Percentiles rank a stretch among this genome's conserved stretches.
phyloP scores from a whole-genome alignment of 352 stramenopile species.

The Pythium dissimile region DNA sequence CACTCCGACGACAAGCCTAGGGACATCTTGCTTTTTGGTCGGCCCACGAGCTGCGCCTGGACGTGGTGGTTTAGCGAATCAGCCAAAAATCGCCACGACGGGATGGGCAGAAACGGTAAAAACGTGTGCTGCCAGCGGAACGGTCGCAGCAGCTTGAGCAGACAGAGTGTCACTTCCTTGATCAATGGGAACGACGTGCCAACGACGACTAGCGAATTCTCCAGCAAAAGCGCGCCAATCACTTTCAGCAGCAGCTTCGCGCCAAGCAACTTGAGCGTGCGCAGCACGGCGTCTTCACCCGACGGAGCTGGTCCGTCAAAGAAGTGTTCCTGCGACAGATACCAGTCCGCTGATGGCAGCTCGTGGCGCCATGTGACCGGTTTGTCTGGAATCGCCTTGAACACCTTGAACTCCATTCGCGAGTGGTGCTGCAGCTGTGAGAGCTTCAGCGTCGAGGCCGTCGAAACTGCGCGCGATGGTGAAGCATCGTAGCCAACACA shows the following conservation, averaged over 20 bases:
- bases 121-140: constrained; percentile 83
- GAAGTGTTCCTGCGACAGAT: constrained; percentile 56
- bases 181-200: constrained; percentile 70
- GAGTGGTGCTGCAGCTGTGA: constrained; percentile 12
- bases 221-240: constrained; percentile 60
- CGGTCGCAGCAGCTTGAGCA: constrained; percentile 71
- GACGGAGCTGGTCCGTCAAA: constrained; percentile 33
- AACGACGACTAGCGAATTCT: constrained; percentile 73
- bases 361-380: constrained; percentile 57
- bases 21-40: constrained; percentile 53
- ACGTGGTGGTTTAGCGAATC: constrained; percentile 59
- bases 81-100: constrained; percentile 68
- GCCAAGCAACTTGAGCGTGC: constrained; percentile 58
- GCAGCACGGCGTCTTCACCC: constrained; percentile 38
- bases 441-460: not conserved
- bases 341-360: constrained; percentile 74
- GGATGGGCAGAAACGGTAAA: constrained; percentile 66
- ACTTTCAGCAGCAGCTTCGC: constrained; percentile 72
- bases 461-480: constrained; percentile 3
- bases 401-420: constrained; percentile 31
- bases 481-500: constrained; percentile 53
- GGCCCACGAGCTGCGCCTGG: constrained; percentile 43
- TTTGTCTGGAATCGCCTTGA: constrained; percentile 61
- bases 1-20: constrained; percentile 58
- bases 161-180: constrained; percentile 65